These are phyloP conservation scores for Aspergillus sp. DNA, from an alignment of 2,329 filamentous ascomycete genomes.

Conservation along the genomic window DNA sequence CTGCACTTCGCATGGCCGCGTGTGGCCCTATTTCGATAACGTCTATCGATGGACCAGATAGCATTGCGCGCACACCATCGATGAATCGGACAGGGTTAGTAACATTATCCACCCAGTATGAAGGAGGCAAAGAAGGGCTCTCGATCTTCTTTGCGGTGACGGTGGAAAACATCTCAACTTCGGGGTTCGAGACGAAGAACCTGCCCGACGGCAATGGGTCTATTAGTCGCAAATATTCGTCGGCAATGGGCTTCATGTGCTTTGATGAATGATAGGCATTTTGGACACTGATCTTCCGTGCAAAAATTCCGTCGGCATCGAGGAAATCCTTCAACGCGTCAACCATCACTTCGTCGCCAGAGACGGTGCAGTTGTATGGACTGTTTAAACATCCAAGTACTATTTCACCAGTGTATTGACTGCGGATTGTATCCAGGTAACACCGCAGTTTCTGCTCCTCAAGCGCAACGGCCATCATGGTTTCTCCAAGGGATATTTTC, in stretches of 20 bases:
- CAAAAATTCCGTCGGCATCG: slow-evolving; percentile 15
- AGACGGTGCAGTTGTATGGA: slow-evolving; percentile 25
- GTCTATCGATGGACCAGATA: slow-evolving; percentile 1
- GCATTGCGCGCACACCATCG: not conserved
- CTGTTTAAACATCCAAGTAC: slow-evolving; percentile 28
- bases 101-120: slow-evolving; percentile 15
- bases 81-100: slow-evolving; percentile 11
- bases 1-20: slow-evolving; percentile 15
- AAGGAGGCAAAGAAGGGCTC: slow-evolving; percentile 1
- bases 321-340: slow-evolving; percentile 11
- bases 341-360: slow-evolving; percentile 21
- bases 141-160: slow-evolving; percentile 7
- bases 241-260: slow-evolving; percentile 21
- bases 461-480: slow-evolving; percentile 28
- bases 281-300: slow-evolving; percentile 19
- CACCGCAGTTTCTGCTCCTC: slow-evolving; percentile 5
- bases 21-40: slow-evolving; percentile 27
- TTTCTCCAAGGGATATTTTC: slow-evolving; percentile 8
- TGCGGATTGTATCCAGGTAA: slow-evolving; percentile 1
- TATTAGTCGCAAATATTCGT: slow-evolving; percentile 3
- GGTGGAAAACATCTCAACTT: slow-evolving; percentile 9
- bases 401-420: not conserved
- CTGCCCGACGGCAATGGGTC: slow-evolving; percentile 1
- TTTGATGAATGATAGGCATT: slow-evolving; percentile 29
- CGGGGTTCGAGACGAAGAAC: not conserved